These are phyloP conservation scores for Solanum bulbocastanum DNA, from an alignment of 257 asterid species.

Conservation along the genomic window DNA sequence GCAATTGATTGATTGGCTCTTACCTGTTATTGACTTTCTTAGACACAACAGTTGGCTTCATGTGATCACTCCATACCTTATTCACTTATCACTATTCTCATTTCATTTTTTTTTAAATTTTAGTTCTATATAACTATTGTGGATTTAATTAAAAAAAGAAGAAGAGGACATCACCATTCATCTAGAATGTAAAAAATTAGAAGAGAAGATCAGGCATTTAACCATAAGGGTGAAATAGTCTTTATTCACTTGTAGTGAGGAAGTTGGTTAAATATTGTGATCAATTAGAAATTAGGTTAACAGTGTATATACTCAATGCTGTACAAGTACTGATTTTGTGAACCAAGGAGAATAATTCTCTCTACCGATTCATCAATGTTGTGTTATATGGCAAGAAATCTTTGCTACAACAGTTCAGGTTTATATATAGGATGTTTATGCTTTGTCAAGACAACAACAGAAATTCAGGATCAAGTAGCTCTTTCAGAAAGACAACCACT, in stretches of 20 bases:
- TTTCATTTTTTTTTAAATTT: background rate
- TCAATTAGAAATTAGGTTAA: too few species aligned
- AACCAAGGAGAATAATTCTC: too few species aligned
- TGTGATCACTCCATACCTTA: background rate
- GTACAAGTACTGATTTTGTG: too few species aligned
- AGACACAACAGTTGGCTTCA: conserved; percentile 8
- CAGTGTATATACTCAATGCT: too few species aligned
- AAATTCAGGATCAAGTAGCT: too few species aligned
- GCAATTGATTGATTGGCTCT: conserved; percentile 7
- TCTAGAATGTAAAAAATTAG: background rate
- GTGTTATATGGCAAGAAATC: background rate
- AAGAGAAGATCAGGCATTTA: background rate
- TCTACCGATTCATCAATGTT: too few species aligned
- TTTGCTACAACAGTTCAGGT: background rate
- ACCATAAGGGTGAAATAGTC: background rate
- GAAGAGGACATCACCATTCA: background rate
- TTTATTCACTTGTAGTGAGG: too few species aligned
- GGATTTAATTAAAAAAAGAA: background rate
- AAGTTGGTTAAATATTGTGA: too few species aligned
- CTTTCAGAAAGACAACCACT: too few species aligned
- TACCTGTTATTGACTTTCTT: conserved; percentile 6
- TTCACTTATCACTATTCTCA: background rate
- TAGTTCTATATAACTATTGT: background rate
- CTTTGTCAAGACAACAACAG: background rate
- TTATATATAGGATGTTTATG: background rate